phyloP scores from a whole-genome alignment of 371 early-diverging fungal species.

The Mucor piriformis region DNA sequence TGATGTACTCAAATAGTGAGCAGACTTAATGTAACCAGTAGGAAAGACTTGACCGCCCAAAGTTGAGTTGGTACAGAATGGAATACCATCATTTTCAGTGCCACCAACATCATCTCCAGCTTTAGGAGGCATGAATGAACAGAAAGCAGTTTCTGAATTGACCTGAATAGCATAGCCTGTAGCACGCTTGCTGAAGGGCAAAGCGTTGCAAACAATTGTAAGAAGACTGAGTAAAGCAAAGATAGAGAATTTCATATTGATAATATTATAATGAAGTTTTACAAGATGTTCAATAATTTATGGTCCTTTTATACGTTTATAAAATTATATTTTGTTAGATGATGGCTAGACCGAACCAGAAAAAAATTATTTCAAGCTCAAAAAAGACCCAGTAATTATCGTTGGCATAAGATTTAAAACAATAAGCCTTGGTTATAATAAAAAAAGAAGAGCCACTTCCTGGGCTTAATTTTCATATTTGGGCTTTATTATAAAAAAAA shows the following conservation, averaged over 20 bases:
- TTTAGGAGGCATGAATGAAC: slow-evolving; percentile 43
- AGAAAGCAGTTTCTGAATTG: slow-evolving; percentile 26
- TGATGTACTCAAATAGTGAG: slow-evolving; percentile 23
- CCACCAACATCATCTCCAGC: slow-evolving; percentile 35
- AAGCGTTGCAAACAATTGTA: background rate
- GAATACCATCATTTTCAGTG: slow-evolving; percentile 39
- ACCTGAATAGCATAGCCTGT: slow-evolving; percentile 17
- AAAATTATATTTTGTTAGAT: too few species aligned
- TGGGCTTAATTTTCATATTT: too few species aligned
- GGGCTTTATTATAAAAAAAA: too few species aligned
- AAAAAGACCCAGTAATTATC: too few species aligned
- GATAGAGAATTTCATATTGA: background rate
- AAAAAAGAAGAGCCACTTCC: too few species aligned
- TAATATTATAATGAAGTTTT: too few species aligned
- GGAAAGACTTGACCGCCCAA: slow-evolving; percentile 37
- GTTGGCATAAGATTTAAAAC: too few species aligned
- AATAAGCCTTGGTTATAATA: too few species aligned
- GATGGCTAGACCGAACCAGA: too few species aligned
- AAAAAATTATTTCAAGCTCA: too few species aligned
- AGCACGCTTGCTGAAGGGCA: slow-evolving; percentile 2
- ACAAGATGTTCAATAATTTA: too few species aligned
- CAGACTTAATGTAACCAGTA: slow-evolving; percentile 31
- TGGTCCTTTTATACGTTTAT: too few species aligned
- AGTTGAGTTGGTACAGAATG: slow-evolving; percentile 34
- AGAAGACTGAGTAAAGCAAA: background rate